Evolutionary conservation across 164 flowering plant genomes (phyloP).

Genomic region (Berberis thunbergii): DNA sequence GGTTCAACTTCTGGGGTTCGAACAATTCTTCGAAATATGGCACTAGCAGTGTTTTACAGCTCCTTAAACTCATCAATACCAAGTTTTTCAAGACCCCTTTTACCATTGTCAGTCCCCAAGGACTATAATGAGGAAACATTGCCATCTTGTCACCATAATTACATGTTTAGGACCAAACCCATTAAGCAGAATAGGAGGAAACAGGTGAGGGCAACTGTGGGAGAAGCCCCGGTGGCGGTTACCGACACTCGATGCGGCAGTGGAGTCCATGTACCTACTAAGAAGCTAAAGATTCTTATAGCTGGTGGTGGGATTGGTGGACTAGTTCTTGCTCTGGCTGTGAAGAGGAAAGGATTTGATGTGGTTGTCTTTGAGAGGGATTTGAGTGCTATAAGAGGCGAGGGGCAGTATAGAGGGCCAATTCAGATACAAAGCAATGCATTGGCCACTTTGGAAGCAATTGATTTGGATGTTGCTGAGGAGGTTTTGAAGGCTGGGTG

Average conservation of each 20-base stretch:
- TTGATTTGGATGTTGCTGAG: conserved; percentile 86
- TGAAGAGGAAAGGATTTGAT: conserved; percentile 78
- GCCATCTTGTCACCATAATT: conserved; percentile 6
- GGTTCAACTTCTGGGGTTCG: neutral
- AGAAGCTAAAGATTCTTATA: conserved; percentile 56
- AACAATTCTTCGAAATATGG: conserved; percentile 21
- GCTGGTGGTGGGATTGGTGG: conserved; percentile 99
- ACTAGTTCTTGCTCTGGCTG: conserved; percentile 82
- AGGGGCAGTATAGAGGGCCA: conserved; percentile 93
- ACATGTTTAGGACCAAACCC: conserved; percentile 13
- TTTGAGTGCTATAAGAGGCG: conserved; percentile 89
- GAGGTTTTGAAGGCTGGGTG: conserved; percentile 82
- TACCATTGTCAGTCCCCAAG: conserved; percentile 23
- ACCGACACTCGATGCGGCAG: neutral
- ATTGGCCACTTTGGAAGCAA: conserved; percentile 92
- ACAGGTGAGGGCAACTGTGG: conserved; percentile 19
- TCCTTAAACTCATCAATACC: conserved; percentile 26
- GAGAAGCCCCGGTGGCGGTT: neutral
- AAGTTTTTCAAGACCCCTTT: conserved; percentile 33
- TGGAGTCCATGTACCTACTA: conserved; percentile 13
- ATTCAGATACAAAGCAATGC: conserved; percentile 98
- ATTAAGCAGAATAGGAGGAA: conserved; percentile 11
- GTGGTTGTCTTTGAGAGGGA: conserved; percentile 95
- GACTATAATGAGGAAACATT: conserved; percentile 13
- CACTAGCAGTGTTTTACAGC: conserved; percentile 28